Conservation (phyloP, 352 stramenopile genomes). For the Globisporangium okanoganense region DNA sequence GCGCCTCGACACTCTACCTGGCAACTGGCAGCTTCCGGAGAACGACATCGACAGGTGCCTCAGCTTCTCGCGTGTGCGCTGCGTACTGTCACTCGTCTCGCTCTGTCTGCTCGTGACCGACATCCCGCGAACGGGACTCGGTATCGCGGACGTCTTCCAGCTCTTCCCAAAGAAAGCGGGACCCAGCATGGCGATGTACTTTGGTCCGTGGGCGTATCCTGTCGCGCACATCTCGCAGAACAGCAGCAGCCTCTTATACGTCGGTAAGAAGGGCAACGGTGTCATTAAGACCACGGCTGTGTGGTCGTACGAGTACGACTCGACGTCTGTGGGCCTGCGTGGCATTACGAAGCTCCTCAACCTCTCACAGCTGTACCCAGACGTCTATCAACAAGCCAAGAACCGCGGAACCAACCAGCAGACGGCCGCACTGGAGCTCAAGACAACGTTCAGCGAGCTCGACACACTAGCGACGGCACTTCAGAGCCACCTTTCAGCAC, state of each 20-base stretch:
- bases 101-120: conserved; percentile 41
- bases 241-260: conserved; percentile 8
- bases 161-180: conserved; percentile 23
- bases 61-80: conserved; percentile 25
- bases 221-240: conserved; percentile 28
- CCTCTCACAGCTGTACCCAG: conserved; percentile 6
- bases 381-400: conserved; percentile 7
- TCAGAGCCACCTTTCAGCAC: conserved; percentile 2
- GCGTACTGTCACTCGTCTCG: conserved; percentile 30
- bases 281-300: conserved; percentile 11
- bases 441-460: conserved; percentile 31
- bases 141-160: conserved; percentile 18
- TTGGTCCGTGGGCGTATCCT: conserved; percentile 44
- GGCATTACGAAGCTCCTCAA: conserved; percentile 24
- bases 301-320: conserved; percentile 41
- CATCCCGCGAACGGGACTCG: conserved; percentile 46
- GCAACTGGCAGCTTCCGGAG: conserved; percentile 12
- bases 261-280: conserved; percentile 14
- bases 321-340: conserved; percentile 26
- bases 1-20: conserved; percentile 3
- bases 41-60: conserved; percentile 27
- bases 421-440: conserved; percentile 13
- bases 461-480: conserved; percentile 24
- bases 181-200: conserved; percentile 27
- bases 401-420: conserved; percentile 7